Conservation (phyloP, 2,329 filamentous ascomycete species). For the Lizonia empirigonia region DNA sequence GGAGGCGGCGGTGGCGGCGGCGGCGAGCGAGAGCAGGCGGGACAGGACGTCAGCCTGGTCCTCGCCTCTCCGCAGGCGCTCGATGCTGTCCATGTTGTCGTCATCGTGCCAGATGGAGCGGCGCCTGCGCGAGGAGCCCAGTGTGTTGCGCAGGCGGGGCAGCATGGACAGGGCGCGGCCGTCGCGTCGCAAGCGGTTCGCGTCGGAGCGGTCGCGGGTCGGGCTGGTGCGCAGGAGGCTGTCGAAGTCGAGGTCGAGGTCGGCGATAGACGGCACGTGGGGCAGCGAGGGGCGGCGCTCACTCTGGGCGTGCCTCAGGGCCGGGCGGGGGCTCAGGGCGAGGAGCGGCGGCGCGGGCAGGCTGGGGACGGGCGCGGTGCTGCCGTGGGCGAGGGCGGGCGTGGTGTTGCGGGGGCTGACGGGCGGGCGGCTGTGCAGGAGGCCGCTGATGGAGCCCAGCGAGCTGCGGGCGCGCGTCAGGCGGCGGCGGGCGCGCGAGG, state of each 20-base stretch:
- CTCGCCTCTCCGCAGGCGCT: slow-evolving; percentile 57
- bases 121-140: slow-evolving; percentile 56
- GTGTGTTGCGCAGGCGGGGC: slow-evolving; percentile 50
- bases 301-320: slow-evolving; percentile 29
- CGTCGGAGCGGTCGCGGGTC: slow-evolving; percentile 24
- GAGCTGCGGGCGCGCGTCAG: slow-evolving; percentile 46
- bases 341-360: slow-evolving; percentile 23
- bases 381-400: slow-evolving; percentile 16
- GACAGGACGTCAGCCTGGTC: slow-evolving; percentile 68
- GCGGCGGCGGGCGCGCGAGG: slow-evolving; percentile 29
- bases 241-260: slow-evolving; percentile 49
- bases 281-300: slow-evolving; percentile 44
- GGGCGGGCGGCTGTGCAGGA: slow-evolving; percentile 39
- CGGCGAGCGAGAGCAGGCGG: slow-evolving; percentile 66
- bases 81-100: slow-evolving; percentile 34
- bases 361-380: slow-evolving; percentile 20
- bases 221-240: slow-evolving; percentile 32
- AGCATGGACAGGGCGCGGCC: slow-evolving; percentile 45
- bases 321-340: slow-evolving; percentile 23
- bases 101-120: slow-evolving; percentile 53
- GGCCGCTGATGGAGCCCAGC: slow-evolving; percentile 41
- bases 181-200: slow-evolving; percentile 34
- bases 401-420: slow-evolving; percentile 26
- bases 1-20: slow-evolving; percentile 67
- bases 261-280: slow-evolving; percentile 38